Conservation (phyloP, 345 rosid species). For the Boechera retrofracta region DNA sequence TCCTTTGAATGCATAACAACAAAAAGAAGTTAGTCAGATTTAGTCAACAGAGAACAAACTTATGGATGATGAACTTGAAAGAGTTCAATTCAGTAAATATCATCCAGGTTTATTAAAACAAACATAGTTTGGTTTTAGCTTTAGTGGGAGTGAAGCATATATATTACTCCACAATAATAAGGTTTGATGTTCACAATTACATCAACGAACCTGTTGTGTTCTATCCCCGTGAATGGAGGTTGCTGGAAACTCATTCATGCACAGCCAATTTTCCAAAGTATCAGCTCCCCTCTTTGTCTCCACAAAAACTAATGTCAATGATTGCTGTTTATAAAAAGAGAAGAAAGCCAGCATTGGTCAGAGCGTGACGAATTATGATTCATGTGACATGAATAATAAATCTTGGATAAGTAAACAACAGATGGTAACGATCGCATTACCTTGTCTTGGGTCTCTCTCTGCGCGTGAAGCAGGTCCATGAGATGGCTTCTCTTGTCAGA, state of each 20-base stretch:
- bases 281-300: conserved; percentile 99
- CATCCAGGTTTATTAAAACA: not conserved
- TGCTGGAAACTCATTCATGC: conserved; percentile 86
- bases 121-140: not conserved
- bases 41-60: conserved; percentile 21
- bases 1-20: conserved; percentile 59
- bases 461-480: conserved; percentile 99
- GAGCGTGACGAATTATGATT: not conserved
- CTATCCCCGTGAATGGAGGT: conserved; percentile 98
- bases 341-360: conserved; percentile 9
- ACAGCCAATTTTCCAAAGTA: conserved; percentile 90
- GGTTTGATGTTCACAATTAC: conserved; percentile 17
- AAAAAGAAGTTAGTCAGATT: conserved; percentile 19
- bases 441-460: conserved; percentile 78
- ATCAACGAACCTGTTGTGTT: conserved; percentile 72
- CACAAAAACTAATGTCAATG: conserved; percentile 95
- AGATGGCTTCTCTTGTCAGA: conserved; percentile 98
- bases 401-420: conserved; percentile 18
- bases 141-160: not conserved
- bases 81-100: conserved; percentile 19
- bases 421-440: conserved; percentile 48
- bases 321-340: conserved; percentile 63
- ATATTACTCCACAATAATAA: not conserved
- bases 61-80: conserved; percentile 23
- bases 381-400: not conserved